These are phyloP conservation scores for Paraphoma chrysanthemicola DNA, from an alignment of 2,329 filamentous ascomycete species.

Conservation along the genomic window DNA sequence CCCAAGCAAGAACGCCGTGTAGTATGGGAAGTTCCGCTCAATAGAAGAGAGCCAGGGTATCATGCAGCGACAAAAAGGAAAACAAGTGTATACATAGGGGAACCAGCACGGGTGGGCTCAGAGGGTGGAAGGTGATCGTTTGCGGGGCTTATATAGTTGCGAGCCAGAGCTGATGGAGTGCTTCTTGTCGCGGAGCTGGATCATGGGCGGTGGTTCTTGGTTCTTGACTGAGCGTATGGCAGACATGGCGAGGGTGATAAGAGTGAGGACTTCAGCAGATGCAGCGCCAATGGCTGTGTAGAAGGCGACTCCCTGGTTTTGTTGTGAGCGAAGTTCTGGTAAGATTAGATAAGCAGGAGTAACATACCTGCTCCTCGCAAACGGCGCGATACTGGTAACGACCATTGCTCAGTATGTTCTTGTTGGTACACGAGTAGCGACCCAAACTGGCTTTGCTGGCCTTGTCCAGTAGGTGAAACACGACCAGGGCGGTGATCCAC, in stretches of 20 bases:
- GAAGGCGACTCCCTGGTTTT: conserved; percentile 43
- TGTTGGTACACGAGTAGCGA: conserved; percentile 44
- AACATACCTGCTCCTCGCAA: conserved; percentile 45
- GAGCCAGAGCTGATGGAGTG: conserved; percentile 30
- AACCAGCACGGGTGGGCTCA: neutral
- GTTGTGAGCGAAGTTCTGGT: conserved; percentile 18
- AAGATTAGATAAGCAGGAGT: neutral
- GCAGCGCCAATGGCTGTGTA: conserved; percentile 45
- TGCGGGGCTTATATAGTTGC: conserved; percentile 20
- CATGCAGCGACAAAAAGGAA: conserved; percentile 28
- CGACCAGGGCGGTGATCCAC: conserved; percentile 40
- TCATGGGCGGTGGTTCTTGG: conserved; percentile 28
- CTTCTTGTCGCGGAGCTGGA: conserved; percentile 35
- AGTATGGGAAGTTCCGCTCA: conserved; percentile 17
- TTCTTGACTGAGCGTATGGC: conserved; percentile 35
- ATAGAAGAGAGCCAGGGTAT: conserved; percentile 31
- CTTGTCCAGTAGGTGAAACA: conserved; percentile 43
- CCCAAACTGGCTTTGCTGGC: conserved; percentile 47
- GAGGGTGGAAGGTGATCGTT: conserved; percentile 12
- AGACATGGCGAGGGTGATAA: conserved; percentile 41
- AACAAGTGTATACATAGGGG: conserved; percentile 4
- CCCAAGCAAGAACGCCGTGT: conserved; percentile 3
- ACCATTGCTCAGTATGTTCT: conserved; percentile 43
- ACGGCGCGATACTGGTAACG: conserved; percentile 47
- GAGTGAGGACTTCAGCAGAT: conserved; percentile 38